These are phyloP conservation scores for Sclerotiophoma versabilis DNA, from an alignment of 2,329 filamentous ascomycete species.

Conservation along the genomic window DNA sequence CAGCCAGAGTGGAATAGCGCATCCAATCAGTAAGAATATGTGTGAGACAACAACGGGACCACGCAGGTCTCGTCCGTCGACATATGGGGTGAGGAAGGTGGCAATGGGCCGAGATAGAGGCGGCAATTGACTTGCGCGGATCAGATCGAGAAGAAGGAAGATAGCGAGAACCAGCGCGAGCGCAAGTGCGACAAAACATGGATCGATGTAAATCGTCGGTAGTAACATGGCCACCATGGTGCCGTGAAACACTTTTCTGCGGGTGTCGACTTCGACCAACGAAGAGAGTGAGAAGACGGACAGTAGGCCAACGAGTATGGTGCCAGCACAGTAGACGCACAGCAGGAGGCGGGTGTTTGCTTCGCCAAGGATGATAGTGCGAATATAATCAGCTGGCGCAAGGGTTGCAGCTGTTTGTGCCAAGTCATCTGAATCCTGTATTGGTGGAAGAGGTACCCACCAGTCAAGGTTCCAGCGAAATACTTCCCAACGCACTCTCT, in stretches of 20 bases:
- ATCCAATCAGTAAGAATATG: constrained; percentile 94
- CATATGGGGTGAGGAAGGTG: constrained; percentile 87
- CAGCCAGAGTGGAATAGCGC: constrained; percentile 93
- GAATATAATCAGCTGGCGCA: constrained; percentile 65
- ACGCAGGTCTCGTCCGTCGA: constrained; percentile 90
- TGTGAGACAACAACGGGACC: constrained; percentile 95
- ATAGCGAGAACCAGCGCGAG: constrained; percentile 80
- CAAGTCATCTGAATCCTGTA: constrained; percentile 32
- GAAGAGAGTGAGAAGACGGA: constrained; percentile 77
- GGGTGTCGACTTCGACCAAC: constrained; percentile 89
- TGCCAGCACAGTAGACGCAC: constrained; percentile 73
- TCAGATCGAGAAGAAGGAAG: constrained; percentile 86
- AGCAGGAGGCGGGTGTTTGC: constrained; percentile 84
- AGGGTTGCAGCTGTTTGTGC: constrained; percentile 16
- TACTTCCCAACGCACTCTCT: constrained; percentile 74
- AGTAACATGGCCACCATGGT: constrained; percentile 98
- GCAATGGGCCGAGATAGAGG: constrained; percentile 87
- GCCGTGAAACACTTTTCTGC: constrained; percentile 96
- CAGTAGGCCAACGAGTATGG: constrained; percentile 74
- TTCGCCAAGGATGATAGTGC: constrained; percentile 70
- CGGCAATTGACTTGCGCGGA: constrained; percentile 89
- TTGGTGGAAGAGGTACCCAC: constrained; percentile 77
- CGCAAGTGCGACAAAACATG: constrained; percentile 80
- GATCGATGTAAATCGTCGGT: constrained; percentile 85
- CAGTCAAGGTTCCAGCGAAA: constrained; percentile 71